Conservation (phyloP, 2,329 filamentous ascomycete species). For the Aspergillus pseudoviridinutans region DNA sequence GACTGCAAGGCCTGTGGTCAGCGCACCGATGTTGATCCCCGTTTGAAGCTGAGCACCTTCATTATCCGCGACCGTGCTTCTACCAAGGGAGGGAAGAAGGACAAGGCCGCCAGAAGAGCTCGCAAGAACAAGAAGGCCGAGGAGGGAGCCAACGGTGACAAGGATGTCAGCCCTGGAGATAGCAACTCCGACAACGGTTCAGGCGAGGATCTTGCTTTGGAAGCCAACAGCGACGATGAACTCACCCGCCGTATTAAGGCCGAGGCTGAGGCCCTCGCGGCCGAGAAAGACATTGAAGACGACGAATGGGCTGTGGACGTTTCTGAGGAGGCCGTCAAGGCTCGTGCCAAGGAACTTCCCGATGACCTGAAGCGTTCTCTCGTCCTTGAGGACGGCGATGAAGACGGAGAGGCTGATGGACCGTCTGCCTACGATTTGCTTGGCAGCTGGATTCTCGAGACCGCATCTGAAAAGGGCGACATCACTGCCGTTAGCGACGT, state of each 20-base stretch:
- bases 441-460: constrained; percentile 82
- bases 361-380: constrained; percentile 91
- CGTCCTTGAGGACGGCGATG: constrained; percentile 74
- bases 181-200: constrained; percentile 60
- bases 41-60: constrained; percentile 94
- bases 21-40: constrained; percentile 83
- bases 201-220: constrained; percentile 60
- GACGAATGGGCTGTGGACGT: constrained; percentile 96
- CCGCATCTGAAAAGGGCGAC: constrained; percentile 66
- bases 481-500: constrained; percentile 80
- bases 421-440: constrained; percentile 83
- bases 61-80: constrained; percentile 87
- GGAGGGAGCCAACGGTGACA: constrained; percentile 53
- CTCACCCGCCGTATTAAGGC: constrained; percentile 71
- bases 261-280: constrained; percentile 69
- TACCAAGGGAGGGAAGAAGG: constrained; percentile 88
- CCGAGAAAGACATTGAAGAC: constrained; percentile 67
- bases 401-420: constrained; percentile 75
- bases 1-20: constrained; percentile 99
- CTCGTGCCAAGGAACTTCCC: constrained; percentile 89
- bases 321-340: constrained; percentile 90
- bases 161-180: constrained; percentile 61
- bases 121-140: constrained; percentile 67
- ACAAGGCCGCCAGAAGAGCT: constrained; percentile 92
- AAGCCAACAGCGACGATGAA: constrained; percentile 85